Evolutionary conservation across 306 rosid genomes (phyloP), one percentile per base, ranked within the genome.

Genomic region (Ormosia emarginata): DNA sequence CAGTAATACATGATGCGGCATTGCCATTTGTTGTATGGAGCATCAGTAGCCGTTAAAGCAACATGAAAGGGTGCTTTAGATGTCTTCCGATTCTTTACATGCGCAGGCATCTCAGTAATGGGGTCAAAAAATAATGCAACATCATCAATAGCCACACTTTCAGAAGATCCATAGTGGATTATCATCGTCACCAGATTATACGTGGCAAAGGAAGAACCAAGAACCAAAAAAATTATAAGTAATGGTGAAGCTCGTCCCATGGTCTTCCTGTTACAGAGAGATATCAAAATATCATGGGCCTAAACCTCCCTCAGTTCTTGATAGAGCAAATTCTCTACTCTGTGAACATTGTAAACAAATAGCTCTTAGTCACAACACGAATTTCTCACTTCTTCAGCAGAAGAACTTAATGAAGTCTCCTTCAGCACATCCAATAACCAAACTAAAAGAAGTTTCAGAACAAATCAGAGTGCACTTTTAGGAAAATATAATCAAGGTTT

Each of bases 1-100:
- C 98, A 96, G 82, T 90, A 96, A 80, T 92, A 96, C 98, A 93
- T 93, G 71, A 96, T 88, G 7, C 99, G 94, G 67, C 98, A 92
- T 66, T 96, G 98, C 98, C 98, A 96, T 89, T 91, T 83, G 87
- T 91, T 90, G 71, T 95, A 95, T 29, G 93, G 84, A 77, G 94
- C 97, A 85, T 92, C 97, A 0, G 99, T 95, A 12, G 99, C 98
- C 4, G 99, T 95, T 82, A 95, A 90, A 30, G 97, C 97, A 69
- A 95, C 87, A 80, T 95, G 99, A 86, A 88, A 95, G 6, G 88
- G 91, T 58, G 87, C 67, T 80, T 70, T 91, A 3, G 91, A 61
- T 55, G 87, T 88, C 87, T 78, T 87, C 44, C 49, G 64, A 58
- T 79, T 91, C 83, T 85, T 93, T 36, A 85, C 72, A 79, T 82